Evolutionary conservation across 179 eudicot genomes (phyloP).

Genomic region (Corrigiola litoralis): DNA sequence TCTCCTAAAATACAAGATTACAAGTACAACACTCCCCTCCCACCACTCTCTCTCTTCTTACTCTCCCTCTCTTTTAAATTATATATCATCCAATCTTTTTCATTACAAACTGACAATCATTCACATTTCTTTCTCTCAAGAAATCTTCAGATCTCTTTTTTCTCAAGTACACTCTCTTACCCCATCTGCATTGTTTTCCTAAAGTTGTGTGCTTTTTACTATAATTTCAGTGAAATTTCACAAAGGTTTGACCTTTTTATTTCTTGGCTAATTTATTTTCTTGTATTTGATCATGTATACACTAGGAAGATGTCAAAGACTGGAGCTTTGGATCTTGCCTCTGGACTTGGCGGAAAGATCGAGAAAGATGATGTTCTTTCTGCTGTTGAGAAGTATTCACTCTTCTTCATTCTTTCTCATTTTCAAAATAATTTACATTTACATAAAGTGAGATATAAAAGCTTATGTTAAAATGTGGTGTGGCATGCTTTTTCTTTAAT

Average conservation of each 20-base stretch:
- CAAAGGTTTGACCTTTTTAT: neutral
- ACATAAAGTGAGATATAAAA: neutral
- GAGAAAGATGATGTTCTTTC: conserved; percentile 57
- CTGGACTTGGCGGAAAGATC: conserved; percentile 83
- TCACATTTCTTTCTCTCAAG: neutral
- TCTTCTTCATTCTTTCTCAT: conserved; percentile 1
- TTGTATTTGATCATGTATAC: too few relatives aligned
- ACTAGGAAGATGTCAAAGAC: conserved; percentile 56
- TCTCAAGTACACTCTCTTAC: neutral
- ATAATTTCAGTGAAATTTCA: neutral
- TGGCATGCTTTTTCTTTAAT: too few relatives aligned
- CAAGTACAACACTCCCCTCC: too few relatives aligned
- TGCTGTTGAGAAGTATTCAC: conserved; percentile 65
- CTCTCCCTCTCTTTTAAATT: too few relatives aligned
- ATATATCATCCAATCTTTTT: neutral
- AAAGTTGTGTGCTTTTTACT: neutral
- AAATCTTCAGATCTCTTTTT: conserved; percentile 18
- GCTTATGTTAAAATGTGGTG: too few relatives aligned
- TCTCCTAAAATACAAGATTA: too few relatives aligned
- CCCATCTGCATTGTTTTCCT: neutral
- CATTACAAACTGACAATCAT: neutral
- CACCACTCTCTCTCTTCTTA: too few relatives aligned
- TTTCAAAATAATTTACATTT: neutral
- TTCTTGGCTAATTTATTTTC: neutral
- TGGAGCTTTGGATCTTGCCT: conserved; percentile 82